phyloP scores from a whole-genome alignment of 2,329 filamentous ascomycete species.

The Lachnellula arida region DNA sequence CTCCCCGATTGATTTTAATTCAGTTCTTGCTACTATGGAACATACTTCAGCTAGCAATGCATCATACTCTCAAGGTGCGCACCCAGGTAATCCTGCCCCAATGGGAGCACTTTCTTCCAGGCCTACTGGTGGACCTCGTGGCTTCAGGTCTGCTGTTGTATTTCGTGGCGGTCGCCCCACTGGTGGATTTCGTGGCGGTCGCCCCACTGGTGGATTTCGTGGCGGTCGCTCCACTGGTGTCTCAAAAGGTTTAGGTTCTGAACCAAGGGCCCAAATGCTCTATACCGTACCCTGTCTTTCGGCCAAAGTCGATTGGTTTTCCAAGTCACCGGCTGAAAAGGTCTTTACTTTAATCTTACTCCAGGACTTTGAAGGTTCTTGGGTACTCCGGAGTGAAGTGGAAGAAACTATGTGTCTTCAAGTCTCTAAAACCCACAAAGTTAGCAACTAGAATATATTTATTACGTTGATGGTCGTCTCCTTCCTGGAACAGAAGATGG shows the following conservation, averaged over 20 bases:
- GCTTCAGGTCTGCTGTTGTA: too few species aligned
- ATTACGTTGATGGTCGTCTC: conserved; percentile 41
- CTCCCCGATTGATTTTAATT: too few species aligned
- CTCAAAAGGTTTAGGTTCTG: neutral
- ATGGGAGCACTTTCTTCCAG: too few species aligned
- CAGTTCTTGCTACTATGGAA: too few species aligned
- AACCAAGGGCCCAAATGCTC: neutral
- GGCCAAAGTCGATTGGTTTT: neutral
- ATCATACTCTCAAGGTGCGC: too few species aligned
- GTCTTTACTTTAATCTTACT: conserved; percentile 45
- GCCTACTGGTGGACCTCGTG: too few species aligned
- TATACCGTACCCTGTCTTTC: neutral
- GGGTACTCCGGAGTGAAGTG: conserved; percentile 31
- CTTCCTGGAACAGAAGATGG: conserved; percentile 44
- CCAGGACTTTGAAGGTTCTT: conserved; percentile 53
- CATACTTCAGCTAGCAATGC: too few species aligned
- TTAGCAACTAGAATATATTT: conserved; percentile 9
- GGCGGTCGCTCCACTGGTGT: neutral
- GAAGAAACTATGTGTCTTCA: conserved; percentile 11
- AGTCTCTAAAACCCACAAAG: conserved; percentile 1
- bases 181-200: too few species aligned
- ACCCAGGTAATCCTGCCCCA: too few species aligned
- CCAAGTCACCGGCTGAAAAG: conserved; percentile 15
- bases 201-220: too few species aligned
- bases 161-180: too few species aligned